Evolutionary conservation across 2,329 filamentous ascomycete species (phyloP).

Genomic region (Botrytis tulipae): DNA sequence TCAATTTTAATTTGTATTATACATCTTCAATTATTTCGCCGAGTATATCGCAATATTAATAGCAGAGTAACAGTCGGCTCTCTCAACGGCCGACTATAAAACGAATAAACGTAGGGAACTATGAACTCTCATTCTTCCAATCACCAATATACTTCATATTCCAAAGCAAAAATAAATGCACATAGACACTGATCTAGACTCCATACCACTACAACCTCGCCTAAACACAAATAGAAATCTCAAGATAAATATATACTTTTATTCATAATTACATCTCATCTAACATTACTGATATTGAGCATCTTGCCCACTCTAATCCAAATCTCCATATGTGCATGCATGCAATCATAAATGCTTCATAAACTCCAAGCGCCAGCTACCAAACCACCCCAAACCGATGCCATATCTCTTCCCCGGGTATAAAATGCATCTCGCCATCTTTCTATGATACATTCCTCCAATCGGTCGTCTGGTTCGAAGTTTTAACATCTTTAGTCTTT

Average conservation of each 20-base stretch:
- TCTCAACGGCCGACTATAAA: too few species aligned
- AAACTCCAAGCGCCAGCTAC: not conserved
- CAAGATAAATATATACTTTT: not conserved
- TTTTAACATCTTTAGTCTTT: not conserved
- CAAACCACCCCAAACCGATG: not conserved
- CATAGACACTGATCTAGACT: not conserved
- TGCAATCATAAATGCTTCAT: not conserved
- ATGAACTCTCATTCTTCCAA: not conserved
- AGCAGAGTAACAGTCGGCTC: too few species aligned
- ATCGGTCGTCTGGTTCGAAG: not conserved
- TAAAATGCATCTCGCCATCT: not conserved
- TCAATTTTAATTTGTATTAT: too few species aligned
- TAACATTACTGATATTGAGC: not conserved
- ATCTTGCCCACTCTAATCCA: not conserved
- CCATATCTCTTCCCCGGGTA: not conserved
- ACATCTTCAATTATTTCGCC: too few species aligned
- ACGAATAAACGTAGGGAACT: not conserved
- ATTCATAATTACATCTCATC: not conserved
- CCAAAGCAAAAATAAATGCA: accelerated
- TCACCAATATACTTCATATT: not conserved
- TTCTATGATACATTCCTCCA: not conserved
- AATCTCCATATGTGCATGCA: not conserved
- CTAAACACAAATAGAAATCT: not conserved
- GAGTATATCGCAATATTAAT: too few species aligned
- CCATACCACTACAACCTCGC: not conserved